Percentiles rank a stretch among this genome's conserved stretches.
phyloP scores from a whole-genome alignment of 805 yeast species.

The Yarrowia keelungensis region DNA sequence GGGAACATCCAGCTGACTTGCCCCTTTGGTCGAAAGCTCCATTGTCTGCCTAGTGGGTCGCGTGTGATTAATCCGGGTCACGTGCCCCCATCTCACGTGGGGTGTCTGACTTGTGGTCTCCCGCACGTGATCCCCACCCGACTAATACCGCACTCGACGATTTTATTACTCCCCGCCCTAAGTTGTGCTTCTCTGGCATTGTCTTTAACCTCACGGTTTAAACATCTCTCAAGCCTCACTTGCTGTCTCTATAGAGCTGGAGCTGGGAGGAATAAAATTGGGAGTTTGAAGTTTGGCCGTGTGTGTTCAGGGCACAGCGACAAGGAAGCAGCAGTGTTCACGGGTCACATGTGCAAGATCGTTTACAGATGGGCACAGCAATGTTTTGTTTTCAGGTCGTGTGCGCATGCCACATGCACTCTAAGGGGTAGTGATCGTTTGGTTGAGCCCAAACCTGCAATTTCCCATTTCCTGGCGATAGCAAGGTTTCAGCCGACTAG shows the following conservation, averaged over 20 bases:
- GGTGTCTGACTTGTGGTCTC: background rate
- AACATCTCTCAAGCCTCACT: conserved; percentile 29
- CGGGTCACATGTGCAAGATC: conserved; percentile 8
- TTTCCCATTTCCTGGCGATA: conserved; percentile 16
- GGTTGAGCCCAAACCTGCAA: conserved; percentile 18
- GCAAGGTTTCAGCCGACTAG: conserved; percentile 34
- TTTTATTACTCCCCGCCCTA: conserved; percentile 14
- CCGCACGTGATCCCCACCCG: background rate
- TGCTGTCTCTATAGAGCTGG: conserved; percentile 23
- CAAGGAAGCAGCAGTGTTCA: too few species aligned
- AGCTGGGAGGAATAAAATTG: conserved; percentile 7
- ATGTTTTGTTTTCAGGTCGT: conserved; percentile 24
- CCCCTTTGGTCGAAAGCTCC: too few species aligned
- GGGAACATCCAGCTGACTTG: too few species aligned
- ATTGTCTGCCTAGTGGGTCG: too few species aligned
- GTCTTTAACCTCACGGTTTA: conserved; percentile 31
- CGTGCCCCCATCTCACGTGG: background rate
- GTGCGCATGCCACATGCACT: conserved; percentile 25
- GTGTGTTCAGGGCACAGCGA: too few species aligned
- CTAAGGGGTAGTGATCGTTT: background rate
- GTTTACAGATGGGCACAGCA: background rate
- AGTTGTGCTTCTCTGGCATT: background rate
- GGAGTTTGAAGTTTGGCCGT: background rate
- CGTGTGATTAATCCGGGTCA: too few species aligned
- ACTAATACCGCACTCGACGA: conserved; percentile 9